These are phyloP conservation scores for Actinidia arguta DNA, from an alignment of 179 eudicot species.

Conservation along the genomic window DNA sequence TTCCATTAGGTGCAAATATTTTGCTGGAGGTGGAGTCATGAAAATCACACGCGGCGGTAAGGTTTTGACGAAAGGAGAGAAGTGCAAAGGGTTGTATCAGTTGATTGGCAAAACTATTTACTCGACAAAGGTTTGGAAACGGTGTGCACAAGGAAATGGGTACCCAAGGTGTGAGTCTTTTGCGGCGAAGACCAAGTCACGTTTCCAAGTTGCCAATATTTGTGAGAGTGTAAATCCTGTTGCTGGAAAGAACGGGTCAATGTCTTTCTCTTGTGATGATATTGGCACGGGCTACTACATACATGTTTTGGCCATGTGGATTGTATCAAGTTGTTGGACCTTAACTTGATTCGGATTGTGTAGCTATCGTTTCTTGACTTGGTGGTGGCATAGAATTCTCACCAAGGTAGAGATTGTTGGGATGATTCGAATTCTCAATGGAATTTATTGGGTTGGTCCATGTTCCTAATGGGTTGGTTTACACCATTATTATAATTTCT, in stretches of 20 bases:
- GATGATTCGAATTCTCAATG: too few species aligned
- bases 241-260: background rate
- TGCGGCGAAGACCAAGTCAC: background rate
- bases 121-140: background rate
- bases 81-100: background rate
- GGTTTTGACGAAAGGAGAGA: background rate
- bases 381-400: too few species aligned
- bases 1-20: background rate
- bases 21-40: background rate
- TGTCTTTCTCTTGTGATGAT: background rate
- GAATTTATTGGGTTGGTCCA: too few species aligned
- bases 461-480: too few species aligned
- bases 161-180: background rate
- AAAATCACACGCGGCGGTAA: background rate
- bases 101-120: background rate
- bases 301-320: background rate
- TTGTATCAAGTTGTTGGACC: background rate
- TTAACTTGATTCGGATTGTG: background rate
- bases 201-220: background rate
- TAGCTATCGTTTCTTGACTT: background rate
- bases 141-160: background rate
- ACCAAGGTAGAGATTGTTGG: too few species aligned
- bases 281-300: background rate
- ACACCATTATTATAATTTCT: too few species aligned
- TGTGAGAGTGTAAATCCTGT: background rate